These are phyloP conservation scores for Marasmius fiardii DNA, from an alignment of 1,284 basidiomycete species.

Conservation along the genomic window DNA sequence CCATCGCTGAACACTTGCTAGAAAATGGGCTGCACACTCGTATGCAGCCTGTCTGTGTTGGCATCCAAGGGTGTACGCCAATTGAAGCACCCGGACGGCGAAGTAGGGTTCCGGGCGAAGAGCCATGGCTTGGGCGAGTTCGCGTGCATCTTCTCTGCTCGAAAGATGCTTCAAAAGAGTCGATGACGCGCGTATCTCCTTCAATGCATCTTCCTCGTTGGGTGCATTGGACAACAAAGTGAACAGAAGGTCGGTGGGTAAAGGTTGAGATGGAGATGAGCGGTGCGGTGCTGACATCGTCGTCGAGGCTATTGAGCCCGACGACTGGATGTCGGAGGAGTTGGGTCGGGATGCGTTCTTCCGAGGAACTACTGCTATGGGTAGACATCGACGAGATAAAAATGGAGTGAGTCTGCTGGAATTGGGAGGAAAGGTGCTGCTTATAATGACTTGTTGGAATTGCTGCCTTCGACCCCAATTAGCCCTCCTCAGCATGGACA, in stretches of 20 bases:
- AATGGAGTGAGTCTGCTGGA: slow-evolving; percentile 8
- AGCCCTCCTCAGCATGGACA: slow-evolving; percentile 71
- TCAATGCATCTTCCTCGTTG: slow-evolving; percentile 22
- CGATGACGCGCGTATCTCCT: slow-evolving; percentile 24
- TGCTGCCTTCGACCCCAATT: slow-evolving; percentile 52
- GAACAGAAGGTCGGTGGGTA: slow-evolving; percentile 18
- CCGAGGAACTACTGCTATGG: slow-evolving; percentile 11
- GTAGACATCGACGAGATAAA: slow-evolving; percentile 17
- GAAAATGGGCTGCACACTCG: slow-evolving; percentile 49
- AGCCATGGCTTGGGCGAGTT: slow-evolving; percentile 43
- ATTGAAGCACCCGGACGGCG: slow-evolving; percentile 40
- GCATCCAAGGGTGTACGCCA: slow-evolving; percentile 48
- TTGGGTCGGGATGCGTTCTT: slow-evolving; percentile 3
- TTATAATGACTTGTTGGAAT: slow-evolving; percentile 32
- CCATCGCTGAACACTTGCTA: slow-evolving; percentile 50
- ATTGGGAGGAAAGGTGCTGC: slow-evolving; percentile 14
- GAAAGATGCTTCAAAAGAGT: slow-evolving; percentile 27
- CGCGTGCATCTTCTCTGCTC: slow-evolving; percentile 35
- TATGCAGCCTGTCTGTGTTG: slow-evolving; percentile 50
- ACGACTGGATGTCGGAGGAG: slow-evolving; percentile 7
- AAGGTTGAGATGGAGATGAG: neutral
- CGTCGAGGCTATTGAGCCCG: slow-evolving; percentile 6
- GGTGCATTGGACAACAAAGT: slow-evolving; percentile 19
- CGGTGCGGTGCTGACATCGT: neutral
- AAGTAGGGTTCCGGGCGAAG: slow-evolving; percentile 29